Conservation (phyloP, 2,329 filamentous ascomycete species). For the Allantophomopsis lycopodina region DNA sequence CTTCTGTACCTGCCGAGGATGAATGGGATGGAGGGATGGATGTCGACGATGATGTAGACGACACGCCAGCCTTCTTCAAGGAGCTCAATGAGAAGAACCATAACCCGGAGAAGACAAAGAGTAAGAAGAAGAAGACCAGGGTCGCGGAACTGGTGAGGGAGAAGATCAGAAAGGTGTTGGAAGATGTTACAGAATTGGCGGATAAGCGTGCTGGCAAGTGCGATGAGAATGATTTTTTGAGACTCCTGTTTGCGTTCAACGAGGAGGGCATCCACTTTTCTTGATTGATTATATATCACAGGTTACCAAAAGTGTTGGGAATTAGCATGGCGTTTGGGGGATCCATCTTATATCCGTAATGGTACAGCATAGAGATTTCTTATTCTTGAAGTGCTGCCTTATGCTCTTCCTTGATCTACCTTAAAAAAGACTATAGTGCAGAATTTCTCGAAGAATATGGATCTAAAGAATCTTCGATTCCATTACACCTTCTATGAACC, state of each 20-base stretch:
- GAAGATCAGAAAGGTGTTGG: constrained; percentile 77
- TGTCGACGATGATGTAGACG: constrained; percentile 42
- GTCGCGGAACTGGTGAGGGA: constrained; percentile 69
- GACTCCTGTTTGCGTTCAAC: constrained; percentile 70
- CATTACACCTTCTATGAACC: constrained; percentile 5
- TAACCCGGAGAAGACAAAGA: constrained; percentile 42
- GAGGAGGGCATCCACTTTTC: constrained; percentile 82
- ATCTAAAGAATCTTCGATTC: too few species aligned
- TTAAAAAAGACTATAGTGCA: too few species aligned
- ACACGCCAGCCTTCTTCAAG: constrained; percentile 76
- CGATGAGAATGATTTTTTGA: constrained; percentile 86
- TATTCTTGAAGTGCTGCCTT: too few species aligned
- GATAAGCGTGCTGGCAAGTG: constrained; percentile 77
- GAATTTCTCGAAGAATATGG: too few species aligned
- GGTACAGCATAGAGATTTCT: too few species aligned
- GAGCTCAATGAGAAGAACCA: constrained; percentile 29
- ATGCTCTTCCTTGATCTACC: too few species aligned
- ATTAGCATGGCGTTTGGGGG: constrained; percentile 14
- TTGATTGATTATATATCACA: constrained; percentile 5
- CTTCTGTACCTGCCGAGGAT: constrained; percentile 29
- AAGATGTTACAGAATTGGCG: constrained; percentile 64
- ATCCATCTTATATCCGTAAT: background rate
- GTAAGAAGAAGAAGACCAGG: constrained; percentile 65
- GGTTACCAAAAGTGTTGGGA: background rate
- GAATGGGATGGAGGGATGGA: constrained; percentile 37